Evolutionary conservation across 345 rosid species (phyloP).

Genomic region (Corchorus capsularis): DNA sequence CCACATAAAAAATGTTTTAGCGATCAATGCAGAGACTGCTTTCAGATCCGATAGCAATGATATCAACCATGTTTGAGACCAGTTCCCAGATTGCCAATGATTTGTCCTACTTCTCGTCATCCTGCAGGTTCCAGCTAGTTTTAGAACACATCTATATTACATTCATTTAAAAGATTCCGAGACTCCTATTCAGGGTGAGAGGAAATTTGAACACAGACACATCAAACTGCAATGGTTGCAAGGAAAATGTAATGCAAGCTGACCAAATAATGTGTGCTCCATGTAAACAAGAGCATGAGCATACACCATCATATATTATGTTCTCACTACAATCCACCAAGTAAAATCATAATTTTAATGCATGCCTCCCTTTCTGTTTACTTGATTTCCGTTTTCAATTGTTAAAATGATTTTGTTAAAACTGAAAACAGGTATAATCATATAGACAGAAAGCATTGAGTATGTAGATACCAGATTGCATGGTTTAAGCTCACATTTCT

Average conservation of each 20-base stretch:
- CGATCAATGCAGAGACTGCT: not conserved
- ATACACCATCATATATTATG: too few species aligned
- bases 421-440: not conserved
- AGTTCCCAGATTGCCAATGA: constrained; percentile 13
- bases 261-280: not conserved
- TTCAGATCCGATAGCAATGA: not conserved
- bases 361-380: not conserved
- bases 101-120: constrained; percentile 49
- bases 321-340: not conserved
- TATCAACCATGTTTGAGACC: constrained; percentile 2
- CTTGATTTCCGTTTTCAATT: not conserved
- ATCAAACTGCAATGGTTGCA: not conserved
- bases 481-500: not conserved
- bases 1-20: not conserved
- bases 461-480: not conserved
- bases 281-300: not conserved
- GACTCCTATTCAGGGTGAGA: not conserved
- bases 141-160: not conserved
- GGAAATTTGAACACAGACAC: not conserved
- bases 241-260: not conserved
- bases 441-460: not conserved
- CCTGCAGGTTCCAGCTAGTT: constrained; percentile 33
- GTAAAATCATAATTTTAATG: not conserved
- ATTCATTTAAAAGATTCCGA: constrained; percentile 6
- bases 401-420: not conserved